Percentiles rank a stretch among this genome's conserved stretches.
These are phyloP conservation scores for Boletus sp. DNA, from an alignment of 1,284 basidiomycete species.

Conservation along the genomic window DNA sequence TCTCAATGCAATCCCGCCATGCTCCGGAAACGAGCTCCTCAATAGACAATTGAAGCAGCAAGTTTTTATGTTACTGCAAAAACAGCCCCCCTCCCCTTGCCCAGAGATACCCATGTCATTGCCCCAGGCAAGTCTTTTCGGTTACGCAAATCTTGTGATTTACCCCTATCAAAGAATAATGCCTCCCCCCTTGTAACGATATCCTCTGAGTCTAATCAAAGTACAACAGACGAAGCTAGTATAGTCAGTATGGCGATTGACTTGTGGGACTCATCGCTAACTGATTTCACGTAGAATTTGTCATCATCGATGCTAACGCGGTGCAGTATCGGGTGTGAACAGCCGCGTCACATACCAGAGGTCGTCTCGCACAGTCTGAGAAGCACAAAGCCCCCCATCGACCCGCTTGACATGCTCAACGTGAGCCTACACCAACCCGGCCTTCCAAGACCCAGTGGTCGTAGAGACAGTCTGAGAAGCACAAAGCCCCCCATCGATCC, in stretches of 20 bases:
- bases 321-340: not conserved
- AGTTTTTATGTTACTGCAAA: not conserved
- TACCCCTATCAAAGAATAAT: conserved; percentile 1
- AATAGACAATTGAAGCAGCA: conserved; percentile 12
- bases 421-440: conserved; percentile 17
- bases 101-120: not conserved
- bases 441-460: conserved; percentile 6
- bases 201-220: not conserved
- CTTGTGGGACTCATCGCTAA: not conserved
- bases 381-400: not conserved
- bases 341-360: not conserved
- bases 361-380: not conserved
- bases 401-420: not conserved
- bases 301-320: conserved; percentile 6
- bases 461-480: not conserved
- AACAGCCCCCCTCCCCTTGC: not conserved
- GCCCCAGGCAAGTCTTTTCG: not conserved
- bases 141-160: not conserved
- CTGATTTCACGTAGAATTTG: conserved; percentile 3
- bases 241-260: not conserved
- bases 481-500: not conserved
- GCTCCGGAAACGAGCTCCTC: not conserved
- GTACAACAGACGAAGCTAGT: not conserved
- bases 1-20: not conserved
- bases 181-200: not conserved